phyloP scores from a whole-genome alignment of 768 basidiomycete genomes.

The Punctularia strigosozonata region DNA sequence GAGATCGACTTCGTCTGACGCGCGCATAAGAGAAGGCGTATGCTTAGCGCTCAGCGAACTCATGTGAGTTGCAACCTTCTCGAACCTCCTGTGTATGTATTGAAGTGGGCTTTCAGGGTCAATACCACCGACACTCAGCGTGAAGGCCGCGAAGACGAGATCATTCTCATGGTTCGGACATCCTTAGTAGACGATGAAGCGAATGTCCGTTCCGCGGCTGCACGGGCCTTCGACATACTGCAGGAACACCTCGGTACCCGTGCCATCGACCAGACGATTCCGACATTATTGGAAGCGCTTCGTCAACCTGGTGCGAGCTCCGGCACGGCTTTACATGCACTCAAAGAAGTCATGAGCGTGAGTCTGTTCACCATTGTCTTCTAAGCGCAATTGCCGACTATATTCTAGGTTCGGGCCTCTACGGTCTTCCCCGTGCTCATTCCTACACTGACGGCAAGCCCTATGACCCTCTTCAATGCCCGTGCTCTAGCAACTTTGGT shows the following conservation, averaged over 20 bases:
- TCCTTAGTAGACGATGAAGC: constrained; percentile 85
- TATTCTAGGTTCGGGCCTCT: constrained; percentile 72
- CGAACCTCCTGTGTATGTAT: constrained; percentile 1
- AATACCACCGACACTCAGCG: constrained; percentile 75
- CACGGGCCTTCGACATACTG: constrained; percentile 80
- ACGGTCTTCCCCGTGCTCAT: constrained; percentile 97
- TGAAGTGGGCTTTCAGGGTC: constrained; percentile 36
- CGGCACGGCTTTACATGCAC: constrained; percentile 89
- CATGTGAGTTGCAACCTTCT: constrained; percentile 40
- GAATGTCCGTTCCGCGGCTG: constrained; percentile 81
- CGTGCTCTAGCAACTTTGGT: constrained; percentile 84
- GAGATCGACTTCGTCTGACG: constrained; percentile 48
- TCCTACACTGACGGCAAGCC: constrained; percentile 80
- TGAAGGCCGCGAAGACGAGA: constrained; percentile 81
- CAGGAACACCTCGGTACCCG: constrained; percentile 85
- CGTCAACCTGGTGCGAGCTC: constrained; percentile 87
- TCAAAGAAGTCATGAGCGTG: constrained; percentile 91
- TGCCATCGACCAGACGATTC: constrained; percentile 94
- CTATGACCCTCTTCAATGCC: constrained; percentile 93
- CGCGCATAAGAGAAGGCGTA: constrained; percentile 68
- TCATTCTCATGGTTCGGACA: constrained; percentile 72
- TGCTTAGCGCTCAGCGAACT: constrained; percentile 83
- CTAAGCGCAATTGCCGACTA: neutral
- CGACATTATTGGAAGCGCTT: constrained; percentile 86
- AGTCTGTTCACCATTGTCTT: constrained; percentile 15